A percentile compares a stretch with the other conserved stretches of the same genome.
Conservation (phyloP, 148 eudicot genomes). For the Chenopodium formosanum region DNA sequence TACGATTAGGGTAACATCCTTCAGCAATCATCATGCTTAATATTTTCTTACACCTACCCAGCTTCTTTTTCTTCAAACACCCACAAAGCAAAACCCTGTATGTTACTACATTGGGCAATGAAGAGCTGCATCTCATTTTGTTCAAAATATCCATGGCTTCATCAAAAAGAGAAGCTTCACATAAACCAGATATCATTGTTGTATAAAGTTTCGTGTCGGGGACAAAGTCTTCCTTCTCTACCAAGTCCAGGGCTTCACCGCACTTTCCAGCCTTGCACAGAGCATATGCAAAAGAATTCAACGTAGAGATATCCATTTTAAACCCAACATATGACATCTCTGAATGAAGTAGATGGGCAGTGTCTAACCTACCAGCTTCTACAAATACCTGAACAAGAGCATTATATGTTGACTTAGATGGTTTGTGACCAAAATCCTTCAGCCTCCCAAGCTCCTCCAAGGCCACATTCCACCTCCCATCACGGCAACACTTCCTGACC, state of each 20-base stretch:
- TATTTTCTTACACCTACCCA: constrained; percentile 81
- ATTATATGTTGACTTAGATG: constrained; percentile 62
- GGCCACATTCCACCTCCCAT: constrained; percentile 82
- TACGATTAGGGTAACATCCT: constrained; percentile 89
- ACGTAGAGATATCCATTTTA: constrained; percentile 48
- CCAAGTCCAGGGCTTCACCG: constrained; percentile 78
- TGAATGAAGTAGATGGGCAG: constrained; percentile 56
- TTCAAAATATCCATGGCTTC: constrained; percentile 85
- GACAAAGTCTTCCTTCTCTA: constrained; percentile 68
- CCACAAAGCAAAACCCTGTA: constrained; percentile 73
- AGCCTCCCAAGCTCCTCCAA: constrained; percentile 91
- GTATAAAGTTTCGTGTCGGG: constrained; percentile 79
- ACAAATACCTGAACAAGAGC: constrained; percentile 69
- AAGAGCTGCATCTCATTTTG: constrained; percentile 69
- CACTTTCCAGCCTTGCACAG: constrained; percentile 74
- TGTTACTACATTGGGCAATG: constrained; percentile 78
- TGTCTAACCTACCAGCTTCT: constrained; percentile 59
- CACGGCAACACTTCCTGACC: constrained; percentile 58
- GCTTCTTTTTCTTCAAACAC: constrained; percentile 65
- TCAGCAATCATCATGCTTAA: constrained; percentile 82
- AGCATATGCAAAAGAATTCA: constrained; percentile 52
- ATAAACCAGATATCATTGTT: constrained; percentile 84
- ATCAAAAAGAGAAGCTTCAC: constrained; percentile 90
- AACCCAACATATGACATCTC: constrained; percentile 65
- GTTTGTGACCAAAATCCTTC: constrained; percentile 82